Evolutionary conservation across 176 grass and related monocot genomes (phyloP), one percentile per base, ranked within the genome.

Genomic region (Triticum timopheevii): DNA sequence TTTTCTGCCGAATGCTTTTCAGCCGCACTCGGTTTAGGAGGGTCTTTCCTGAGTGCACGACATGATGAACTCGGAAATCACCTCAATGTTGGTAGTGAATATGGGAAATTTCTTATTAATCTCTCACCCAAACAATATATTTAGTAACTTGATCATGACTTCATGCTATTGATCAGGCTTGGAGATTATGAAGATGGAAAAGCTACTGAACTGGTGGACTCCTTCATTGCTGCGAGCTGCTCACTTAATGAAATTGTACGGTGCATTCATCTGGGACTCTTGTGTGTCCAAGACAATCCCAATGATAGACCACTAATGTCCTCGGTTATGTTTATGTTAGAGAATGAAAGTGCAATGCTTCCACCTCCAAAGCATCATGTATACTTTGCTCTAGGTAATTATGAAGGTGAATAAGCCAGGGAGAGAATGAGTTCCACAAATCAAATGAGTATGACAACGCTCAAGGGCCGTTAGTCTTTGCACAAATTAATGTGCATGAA

Each of bases 271-370:
- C 13, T 95, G 5, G 85, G 65, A 10, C 87, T 94, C 62, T 34
- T 90, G 39, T 90, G 87, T 35, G 59, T 94, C 16, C 87, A 88
- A 82, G 87, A 94, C 42, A 28, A 81, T 34, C 87, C 87, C 3
- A 73, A 81, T 50, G 82, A 72, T 2, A 91, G 87, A 49, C 93
- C 87, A 5, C 49, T 78, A 7, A 88, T 94, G 83, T 73, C 68
- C 24, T 88, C 73, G 1, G 61, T 90, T 28, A 42, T 83, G 40
- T 72, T 72, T 80, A 88, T 92, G 90, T 72, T 94, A 23, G 86
- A 72, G 49, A 92, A 81, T 65, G 74, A 83, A 74, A 72, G 23
- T 31, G 42, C 61, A n/a, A 19, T 68, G 20, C 76, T 92, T 28
- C 61, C 87, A 10, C 33, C 47, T 33, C 90, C 93, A 42, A 90